Percentiles rank a stretch among this genome's conserved stretches.
Conservation (phyloP, 1,284 basidiomycete genomes). For the Butyriboletus appendiculatus region DNA sequence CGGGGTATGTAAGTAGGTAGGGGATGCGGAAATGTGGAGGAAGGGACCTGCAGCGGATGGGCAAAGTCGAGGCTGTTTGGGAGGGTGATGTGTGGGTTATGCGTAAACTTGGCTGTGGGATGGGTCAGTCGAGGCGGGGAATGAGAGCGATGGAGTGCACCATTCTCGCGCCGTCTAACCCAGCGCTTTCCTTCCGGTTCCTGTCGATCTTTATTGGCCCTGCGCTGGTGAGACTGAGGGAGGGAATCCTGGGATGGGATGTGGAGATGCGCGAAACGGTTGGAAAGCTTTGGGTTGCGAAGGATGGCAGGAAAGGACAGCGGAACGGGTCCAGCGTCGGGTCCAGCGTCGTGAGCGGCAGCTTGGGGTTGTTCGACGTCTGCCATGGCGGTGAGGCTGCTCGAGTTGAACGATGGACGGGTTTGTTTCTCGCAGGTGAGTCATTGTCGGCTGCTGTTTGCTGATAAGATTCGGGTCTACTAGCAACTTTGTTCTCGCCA, state of each 20-base stretch:
- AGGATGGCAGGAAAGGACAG: slow-evolving; percentile 73
- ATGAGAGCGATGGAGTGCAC: slow-evolving; percentile 39
- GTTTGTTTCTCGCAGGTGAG: neutral
- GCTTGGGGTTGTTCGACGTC: slow-evolving; percentile 1
- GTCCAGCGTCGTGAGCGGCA: slow-evolving; percentile 6
- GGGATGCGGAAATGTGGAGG: slow-evolving; percentile 72
- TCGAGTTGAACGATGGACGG: neutral
- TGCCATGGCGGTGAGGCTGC: slow-evolving; percentile 8
- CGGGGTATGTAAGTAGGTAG: slow-evolving; percentile 69
- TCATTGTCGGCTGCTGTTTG: neutral
- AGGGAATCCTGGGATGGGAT: slow-evolving; percentile 2
- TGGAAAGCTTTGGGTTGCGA: slow-evolving; percentile 53
- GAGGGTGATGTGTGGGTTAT: slow-evolving; percentile 66
- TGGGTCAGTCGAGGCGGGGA: slow-evolving; percentile 6
- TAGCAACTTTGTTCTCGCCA: too few relatives aligned
- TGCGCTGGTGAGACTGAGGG: slow-evolving; percentile 1
- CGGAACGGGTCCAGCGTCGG: slow-evolving; percentile 40
- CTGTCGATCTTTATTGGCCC: slow-evolving; percentile 45
- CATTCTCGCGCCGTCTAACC: slow-evolving; percentile 73
- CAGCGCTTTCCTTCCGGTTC: slow-evolving; percentile 77
- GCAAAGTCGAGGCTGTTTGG: slow-evolving; percentile 59
- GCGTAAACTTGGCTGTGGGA: slow-evolving; percentile 59
- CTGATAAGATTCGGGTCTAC: neutral
- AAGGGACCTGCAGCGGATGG: slow-evolving; percentile 44
- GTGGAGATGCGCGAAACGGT: slow-evolving; percentile 54